Evolutionary conservation across 768 basidiomycete species (phyloP).

Genomic region (Pleurotus salmoneostramineus): DNA sequence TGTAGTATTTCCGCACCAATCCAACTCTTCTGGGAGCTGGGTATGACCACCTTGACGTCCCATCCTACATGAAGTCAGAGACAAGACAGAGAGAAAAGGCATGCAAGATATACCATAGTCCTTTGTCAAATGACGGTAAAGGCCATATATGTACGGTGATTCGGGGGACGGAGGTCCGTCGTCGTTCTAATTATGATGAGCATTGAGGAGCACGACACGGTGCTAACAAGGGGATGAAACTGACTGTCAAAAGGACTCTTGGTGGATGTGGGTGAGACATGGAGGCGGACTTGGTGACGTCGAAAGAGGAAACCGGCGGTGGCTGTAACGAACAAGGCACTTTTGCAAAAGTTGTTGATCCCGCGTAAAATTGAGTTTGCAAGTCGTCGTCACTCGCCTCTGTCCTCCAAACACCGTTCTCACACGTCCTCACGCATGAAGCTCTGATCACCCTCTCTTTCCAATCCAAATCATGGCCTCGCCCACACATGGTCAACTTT

Average conservation of each 20-base stretch:
- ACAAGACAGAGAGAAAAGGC: not conserved
- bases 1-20: conserved; percentile 55
- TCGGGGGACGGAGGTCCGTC: conserved; percentile 75
- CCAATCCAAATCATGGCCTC: conserved; percentile 2
- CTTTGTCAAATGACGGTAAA: conserved; percentile 58
- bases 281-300: not conserved
- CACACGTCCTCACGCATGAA: not conserved
- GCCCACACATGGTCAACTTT: not conserved
- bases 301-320: not conserved
- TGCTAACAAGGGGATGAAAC: not conserved
- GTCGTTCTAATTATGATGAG: conserved; percentile 56
- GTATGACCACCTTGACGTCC: conserved; percentile 78
- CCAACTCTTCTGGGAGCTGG: conserved; percentile 84
- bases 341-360: too few relatives aligned
- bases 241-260: conserved; percentile 38
- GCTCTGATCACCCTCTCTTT: not conserved
- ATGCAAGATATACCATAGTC: conserved; percentile 43
- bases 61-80: conserved; percentile 48
- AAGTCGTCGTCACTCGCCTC: not conserved
- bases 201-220: not conserved
- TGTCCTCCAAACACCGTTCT: not conserved
- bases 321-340: conserved; percentile 1
- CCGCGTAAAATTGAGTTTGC: too few relatives aligned
- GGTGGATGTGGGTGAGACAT: conserved; percentile 14
- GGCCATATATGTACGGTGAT: conserved; percentile 73